Conservation (phyloP, 2,329 filamentous ascomycete genomes). For the Botrytis fragariae region DNA sequence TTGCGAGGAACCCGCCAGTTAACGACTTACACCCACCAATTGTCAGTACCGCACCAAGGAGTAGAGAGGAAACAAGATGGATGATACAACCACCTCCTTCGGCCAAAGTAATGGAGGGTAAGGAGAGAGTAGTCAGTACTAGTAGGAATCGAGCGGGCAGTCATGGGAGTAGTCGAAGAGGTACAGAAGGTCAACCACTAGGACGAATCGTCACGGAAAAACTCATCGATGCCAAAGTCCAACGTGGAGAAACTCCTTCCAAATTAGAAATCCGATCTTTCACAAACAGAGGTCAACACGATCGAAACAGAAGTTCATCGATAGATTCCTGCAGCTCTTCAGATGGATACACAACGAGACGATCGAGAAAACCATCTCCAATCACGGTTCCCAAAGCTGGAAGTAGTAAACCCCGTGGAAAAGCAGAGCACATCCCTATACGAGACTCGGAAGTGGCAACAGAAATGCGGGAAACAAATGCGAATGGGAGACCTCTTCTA, state of each 20-base stretch:
- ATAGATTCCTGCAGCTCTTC: constrained; percentile 28
- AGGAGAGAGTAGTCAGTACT: constrained; percentile 65
- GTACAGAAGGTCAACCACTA: constrained; percentile 9
- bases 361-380: constrained; percentile 31
- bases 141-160: constrained; percentile 49
- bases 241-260: constrained; percentile 34
- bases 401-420: constrained; percentile 21
- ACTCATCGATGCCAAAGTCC: constrained; percentile 35
- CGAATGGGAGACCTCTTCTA: constrained; percentile 24
- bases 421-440: constrained; percentile 33
- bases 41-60: constrained; percentile 69
- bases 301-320: constrained; percentile 29
- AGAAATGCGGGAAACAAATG: constrained; percentile 27
- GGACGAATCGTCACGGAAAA: constrained; percentile 31
- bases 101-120: constrained; percentile 87
- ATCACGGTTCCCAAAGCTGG: constrained; percentile 27
- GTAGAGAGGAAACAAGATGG: constrained; percentile 73
- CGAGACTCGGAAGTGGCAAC: constrained; percentile 21
- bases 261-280: constrained; percentile 27
- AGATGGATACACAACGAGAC: constrained; percentile 23
- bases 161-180: constrained; percentile 45
- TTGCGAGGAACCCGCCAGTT: constrained; percentile 62
- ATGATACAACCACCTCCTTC: constrained; percentile 92
- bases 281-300: constrained; percentile 24
- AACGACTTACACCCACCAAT: constrained; percentile 86